phyloP scores from a whole-genome alignment of 2,329 filamentous ascomycete genomes.

The Podosphaera fusca region DNA sequence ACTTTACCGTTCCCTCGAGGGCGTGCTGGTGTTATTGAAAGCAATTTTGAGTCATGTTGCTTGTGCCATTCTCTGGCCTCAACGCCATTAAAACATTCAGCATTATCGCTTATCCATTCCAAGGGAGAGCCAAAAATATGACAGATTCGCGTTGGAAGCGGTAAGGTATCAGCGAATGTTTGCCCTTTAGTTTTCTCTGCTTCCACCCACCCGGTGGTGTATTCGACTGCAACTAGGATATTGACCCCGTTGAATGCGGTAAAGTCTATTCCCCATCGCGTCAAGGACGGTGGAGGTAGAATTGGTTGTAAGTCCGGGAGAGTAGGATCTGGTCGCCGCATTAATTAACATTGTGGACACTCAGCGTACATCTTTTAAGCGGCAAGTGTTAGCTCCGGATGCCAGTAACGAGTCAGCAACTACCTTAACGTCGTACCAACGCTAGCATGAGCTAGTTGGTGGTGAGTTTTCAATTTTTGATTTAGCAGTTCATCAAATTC shows the following conservation, averaged over 20 bases:
- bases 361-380: neutral
- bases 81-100: neutral
- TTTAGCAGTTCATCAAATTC: neutral
- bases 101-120: neutral
- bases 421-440: neutral
- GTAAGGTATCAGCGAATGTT: neutral
- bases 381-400: neutral
- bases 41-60: neutral
- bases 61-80: neutral
- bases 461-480: neutral
- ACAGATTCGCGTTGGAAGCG: neutral
- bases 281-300: neutral
- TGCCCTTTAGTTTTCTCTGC: neutral
- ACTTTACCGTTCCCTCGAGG: neutral
- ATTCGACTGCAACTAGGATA: neutral
- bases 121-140: neutral
- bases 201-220: neutral
- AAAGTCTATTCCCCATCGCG: neutral
- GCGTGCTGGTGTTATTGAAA: neutral
- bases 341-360: neutral
- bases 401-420: neutral
- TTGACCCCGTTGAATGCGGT: neutral
- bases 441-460: neutral
- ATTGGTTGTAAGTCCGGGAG: neutral
- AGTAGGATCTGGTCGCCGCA: neutral